Conservation (phyloP, 1,284 basidiomycete genomes). For the Hemileia vastatrix region DNA sequence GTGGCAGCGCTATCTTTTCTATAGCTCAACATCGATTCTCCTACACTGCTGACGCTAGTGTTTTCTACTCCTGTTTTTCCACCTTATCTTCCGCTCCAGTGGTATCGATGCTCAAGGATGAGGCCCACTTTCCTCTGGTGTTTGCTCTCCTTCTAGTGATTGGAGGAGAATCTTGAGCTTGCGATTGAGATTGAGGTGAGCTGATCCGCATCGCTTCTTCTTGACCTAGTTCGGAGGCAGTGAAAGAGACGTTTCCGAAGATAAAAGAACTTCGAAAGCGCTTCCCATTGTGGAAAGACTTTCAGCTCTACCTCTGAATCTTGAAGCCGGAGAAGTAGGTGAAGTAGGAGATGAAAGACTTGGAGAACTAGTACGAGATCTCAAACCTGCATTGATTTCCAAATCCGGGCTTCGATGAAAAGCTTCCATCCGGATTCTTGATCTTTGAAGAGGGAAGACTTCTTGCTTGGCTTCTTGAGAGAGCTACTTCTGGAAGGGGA, state of each 20-base stretch:
- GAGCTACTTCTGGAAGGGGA: not conserved
- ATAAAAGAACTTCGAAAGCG: not conserved
- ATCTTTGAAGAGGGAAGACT: not conserved
- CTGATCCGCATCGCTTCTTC: not conserved
- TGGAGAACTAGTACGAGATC: not conserved
- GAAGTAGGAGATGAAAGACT: not conserved
- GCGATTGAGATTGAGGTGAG: not conserved
- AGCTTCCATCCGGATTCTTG: not conserved
- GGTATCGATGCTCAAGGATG: not conserved
- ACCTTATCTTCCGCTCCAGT: too few species aligned
- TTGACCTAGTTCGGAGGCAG: not conserved
- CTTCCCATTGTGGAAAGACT: not conserved
- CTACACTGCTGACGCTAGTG: too few species aligned
- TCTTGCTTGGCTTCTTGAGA: not conserved
- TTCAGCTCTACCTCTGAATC: not conserved
- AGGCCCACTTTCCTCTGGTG: not conserved
- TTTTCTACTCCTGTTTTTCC: too few species aligned
- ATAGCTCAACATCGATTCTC: too few species aligned
- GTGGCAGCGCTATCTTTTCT: too few species aligned
- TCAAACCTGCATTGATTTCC: not conserved
- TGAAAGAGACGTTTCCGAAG: not conserved
- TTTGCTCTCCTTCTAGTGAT: not conserved
- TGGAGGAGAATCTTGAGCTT: not conserved
- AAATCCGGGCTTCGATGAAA: not conserved
- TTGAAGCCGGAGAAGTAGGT: not conserved